Conservation (phyloP, 2,329 filamentous ascomycete species). For the Monosporascus sp. region DNA sequence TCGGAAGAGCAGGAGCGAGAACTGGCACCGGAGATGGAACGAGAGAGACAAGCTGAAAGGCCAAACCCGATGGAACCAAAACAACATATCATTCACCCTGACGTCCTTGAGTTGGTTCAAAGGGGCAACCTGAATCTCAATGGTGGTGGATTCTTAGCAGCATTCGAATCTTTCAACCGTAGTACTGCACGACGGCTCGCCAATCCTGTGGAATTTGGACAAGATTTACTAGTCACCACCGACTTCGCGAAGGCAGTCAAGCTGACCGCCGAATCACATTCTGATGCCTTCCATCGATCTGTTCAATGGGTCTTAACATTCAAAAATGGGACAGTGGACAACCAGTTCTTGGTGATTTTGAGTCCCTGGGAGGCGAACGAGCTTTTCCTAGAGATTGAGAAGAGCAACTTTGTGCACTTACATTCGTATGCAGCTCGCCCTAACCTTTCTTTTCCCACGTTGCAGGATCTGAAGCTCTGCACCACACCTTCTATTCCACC, state of each 20-base stretch:
- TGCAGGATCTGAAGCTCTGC: constrained; percentile 16
- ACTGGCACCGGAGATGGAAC: constrained; percentile 8
- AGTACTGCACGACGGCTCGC: constrained; percentile 35
- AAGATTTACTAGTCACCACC: constrained; percentile 7
- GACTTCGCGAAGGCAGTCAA: constrained; percentile 12
- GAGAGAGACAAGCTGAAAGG: constrained; percentile 28
- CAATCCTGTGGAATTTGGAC: constrained; percentile 31
- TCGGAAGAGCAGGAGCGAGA: constrained; percentile 13
- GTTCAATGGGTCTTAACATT: constrained; percentile 16
- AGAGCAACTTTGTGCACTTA: constrained; percentile 6
- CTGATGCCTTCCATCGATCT: constrained; percentile 11
- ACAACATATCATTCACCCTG: constrained; percentile 35
- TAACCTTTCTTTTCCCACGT: constrained; percentile 3
- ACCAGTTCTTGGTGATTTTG: constrained; percentile 14
- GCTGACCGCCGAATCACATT: not conserved
- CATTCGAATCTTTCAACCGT: constrained; percentile 36
- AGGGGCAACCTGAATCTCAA: constrained; percentile 24
- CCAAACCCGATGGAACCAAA: constrained; percentile 34
- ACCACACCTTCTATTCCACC: constrained; percentile 7
- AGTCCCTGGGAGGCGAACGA: constrained; percentile 19
- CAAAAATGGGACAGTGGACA: not conserved
- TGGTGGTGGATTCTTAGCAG: constrained; percentile 33
- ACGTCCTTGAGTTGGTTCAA: constrained; percentile 35
- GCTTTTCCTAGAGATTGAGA: constrained; percentile 9
- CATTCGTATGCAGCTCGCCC: constrained; percentile 16